Evolutionary conservation across 1,284 basidiomycete genomes (phyloP).

Genomic region (Phellinidium pouzarii): DNA sequence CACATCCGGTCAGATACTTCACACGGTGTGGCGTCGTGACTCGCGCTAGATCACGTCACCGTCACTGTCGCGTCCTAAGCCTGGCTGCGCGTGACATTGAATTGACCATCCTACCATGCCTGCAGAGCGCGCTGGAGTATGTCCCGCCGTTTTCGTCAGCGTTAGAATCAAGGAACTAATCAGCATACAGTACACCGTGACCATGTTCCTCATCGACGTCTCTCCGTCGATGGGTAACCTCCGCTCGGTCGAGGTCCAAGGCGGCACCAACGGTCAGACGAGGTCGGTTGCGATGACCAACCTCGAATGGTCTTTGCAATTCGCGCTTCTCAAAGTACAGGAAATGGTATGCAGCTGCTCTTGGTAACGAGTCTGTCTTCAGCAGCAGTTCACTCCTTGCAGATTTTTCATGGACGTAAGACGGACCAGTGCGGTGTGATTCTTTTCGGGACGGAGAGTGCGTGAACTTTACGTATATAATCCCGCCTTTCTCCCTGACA

Average conservation of each 20-base stretch:
- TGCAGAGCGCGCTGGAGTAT: slow-evolving; percentile 69
- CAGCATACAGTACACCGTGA: slow-evolving; percentile 60
- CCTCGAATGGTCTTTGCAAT: slow-evolving; percentile 78
- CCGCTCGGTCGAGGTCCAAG: slow-evolving; percentile 51
- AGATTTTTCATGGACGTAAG: slow-evolving; percentile 84
- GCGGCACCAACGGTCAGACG: slow-evolving; percentile 43
- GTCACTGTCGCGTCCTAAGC: slow-evolving; percentile 16
- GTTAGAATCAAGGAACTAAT: no score
- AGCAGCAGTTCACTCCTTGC: background rate
- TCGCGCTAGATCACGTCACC: background rate
- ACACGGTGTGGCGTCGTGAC: background rate
- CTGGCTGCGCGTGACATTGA: no score
- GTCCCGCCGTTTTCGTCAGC: slow-evolving; percentile 23
- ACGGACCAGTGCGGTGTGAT: slow-evolving; percentile 88
- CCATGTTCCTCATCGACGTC: slow-evolving; percentile 83
- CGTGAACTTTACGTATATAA: slow-evolving; percentile 19
- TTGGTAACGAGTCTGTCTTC: slow-evolving; percentile 3
- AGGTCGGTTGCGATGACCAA: slow-evolving; percentile 59
- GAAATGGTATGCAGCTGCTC: slow-evolving; percentile 59
- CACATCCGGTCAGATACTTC: background rate
- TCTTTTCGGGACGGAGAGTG: slow-evolving; percentile 76
- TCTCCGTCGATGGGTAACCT: slow-evolving; percentile 78
- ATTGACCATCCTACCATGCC: slow-evolving; percentile 59
- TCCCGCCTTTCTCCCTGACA: slow-evolving; percentile 19
- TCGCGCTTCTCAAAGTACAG: slow-evolving; percentile 81